Percentiles rank a stretch among this genome's conserved stretches.
Conservation (phyloP, 2,329 filamentous ascomycete species). For the Curvularia sp. region DNA sequence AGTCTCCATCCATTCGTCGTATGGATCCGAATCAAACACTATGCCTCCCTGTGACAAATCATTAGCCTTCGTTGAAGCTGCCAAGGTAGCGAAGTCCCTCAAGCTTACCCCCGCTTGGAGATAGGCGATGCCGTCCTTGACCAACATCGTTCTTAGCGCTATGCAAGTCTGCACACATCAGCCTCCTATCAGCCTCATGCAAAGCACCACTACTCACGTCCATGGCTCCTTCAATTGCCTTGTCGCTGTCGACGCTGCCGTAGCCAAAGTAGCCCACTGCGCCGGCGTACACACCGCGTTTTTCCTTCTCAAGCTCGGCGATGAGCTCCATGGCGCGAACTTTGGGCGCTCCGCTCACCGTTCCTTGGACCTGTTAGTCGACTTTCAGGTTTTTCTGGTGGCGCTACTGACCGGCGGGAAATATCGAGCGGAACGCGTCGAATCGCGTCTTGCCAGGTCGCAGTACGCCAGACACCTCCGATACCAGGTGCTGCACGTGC, state of each 20-base stretch:
- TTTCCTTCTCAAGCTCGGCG: constrained; percentile 90
- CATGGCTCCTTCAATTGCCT: constrained; percentile 81
- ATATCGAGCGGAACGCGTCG: constrained; percentile 95
- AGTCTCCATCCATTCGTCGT: constrained; percentile 94
- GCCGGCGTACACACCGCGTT: constrained; percentile 92
- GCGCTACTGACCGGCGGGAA: constrained; percentile 74
- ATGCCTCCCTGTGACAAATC: constrained; percentile 44
- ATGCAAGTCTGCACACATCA: constrained; percentile 62
- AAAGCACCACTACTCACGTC: constrained; percentile 59
- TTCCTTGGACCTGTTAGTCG: constrained; percentile 53
- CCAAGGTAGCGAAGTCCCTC: constrained; percentile 27
- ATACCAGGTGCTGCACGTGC: constrained; percentile 96
- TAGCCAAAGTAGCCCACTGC: constrained; percentile 98
- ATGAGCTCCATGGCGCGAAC: constrained; percentile 97
- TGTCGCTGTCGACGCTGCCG: constrained; percentile 69
- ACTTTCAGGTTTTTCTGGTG: constrained; percentile 17
- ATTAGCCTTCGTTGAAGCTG: constrained; percentile 24
- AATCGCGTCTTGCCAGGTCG: constrained; percentile 85
- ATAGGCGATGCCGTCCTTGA: constrained; percentile 90
- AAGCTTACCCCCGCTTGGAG: constrained; percentile 84
- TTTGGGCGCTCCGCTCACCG: constrained; percentile 93
- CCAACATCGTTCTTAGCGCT: constrained; percentile 87
- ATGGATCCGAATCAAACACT: constrained; percentile 76
- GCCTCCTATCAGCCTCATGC: constrained; percentile 27
- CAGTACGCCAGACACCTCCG: constrained; percentile 91